Base-by-base conservation (phyloP, 768 basidiomycete genomes). In the Tulasnella sp. region DNA sequence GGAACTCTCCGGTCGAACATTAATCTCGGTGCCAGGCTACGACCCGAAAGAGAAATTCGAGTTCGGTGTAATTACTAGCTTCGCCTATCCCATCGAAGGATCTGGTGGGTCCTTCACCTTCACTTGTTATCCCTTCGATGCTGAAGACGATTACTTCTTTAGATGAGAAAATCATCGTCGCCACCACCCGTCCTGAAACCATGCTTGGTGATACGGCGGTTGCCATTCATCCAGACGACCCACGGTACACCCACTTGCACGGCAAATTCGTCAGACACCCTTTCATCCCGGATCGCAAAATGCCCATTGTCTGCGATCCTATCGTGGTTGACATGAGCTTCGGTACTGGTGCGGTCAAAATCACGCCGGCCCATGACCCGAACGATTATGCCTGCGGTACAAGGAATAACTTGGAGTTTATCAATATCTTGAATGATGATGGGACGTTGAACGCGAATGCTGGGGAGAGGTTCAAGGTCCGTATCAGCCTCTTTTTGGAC, bases 161-260 rank as follows among this genome's bases (percentile, higher is more conserved):
- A 93, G 96, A 97, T 77, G 97, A 98, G 85, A 93, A 89, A 84
- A 93, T 99, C 81, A 89, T 98, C 77, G 92, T 99, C 54, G 97
- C 98, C 0, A 99, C 98, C 0, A 99, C 97, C 7, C 95, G 98
- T 88, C 97, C 97, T 0, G 98, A 99, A 86, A 98, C 98, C 0
- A 97, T 99, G 95, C 89, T 99, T 0, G 98, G 98, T 48, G 98
- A 99, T 89, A 96, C 96, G 2, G 98, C 95, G 40, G 93, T 99
- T 34, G 98, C 98, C 41, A 95, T 99, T 0, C 97, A 99, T 86
- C 97, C 96, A 2, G 91, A 97, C 81, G 97, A 99, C 85, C 87
- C 90, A 12, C 92, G 97, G 18, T 98, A 98, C 87, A 96, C 89
- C 90, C 97, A 98, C 83, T 92, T 99, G 9, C 96, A 96, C 82